Evolutionary conservation across 2,329 filamentous ascomycete species (phyloP).

Genomic region (Penicillium verrucosum): DNA sequence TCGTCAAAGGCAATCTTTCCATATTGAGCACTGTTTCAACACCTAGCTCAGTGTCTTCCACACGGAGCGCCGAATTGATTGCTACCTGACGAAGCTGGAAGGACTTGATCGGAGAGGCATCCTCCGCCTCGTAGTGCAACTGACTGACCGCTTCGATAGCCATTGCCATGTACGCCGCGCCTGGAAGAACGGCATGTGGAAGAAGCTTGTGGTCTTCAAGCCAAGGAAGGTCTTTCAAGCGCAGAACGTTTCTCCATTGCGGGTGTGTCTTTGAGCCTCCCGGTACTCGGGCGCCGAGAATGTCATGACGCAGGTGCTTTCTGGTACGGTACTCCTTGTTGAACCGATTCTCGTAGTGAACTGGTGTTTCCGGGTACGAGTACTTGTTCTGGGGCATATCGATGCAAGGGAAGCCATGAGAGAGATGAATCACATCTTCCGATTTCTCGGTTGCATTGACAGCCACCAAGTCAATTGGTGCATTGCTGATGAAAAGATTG

Average conservation of each 20-base stretch:
- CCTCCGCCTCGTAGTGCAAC: background rate
- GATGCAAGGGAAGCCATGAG: background rate
- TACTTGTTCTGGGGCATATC: background rate
- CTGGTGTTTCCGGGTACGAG: background rate
- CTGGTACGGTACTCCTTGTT: background rate
- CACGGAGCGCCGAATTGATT: background rate
- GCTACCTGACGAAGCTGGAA: background rate
- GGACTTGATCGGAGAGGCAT: background rate
- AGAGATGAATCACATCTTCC: background rate
- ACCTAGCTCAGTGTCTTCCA: background rate
- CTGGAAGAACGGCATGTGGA: background rate
- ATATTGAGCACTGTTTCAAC: background rate
- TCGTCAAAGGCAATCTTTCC: background rate
- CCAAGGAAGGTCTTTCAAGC: background rate
- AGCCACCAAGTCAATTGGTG: background rate
- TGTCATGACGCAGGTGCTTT: background rate
- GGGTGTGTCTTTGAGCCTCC: background rate
- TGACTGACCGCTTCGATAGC: background rate
- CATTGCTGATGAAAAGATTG: background rate
- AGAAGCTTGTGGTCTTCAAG: background rate
- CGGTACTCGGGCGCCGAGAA: background rate
- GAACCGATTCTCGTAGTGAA: background rate
- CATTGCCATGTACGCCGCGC: background rate
- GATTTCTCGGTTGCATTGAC: background rate
- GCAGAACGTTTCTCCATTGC: background rate